Evolutionary conservation across 495 filamentous ascomycete genomes (phyloP).

Genomic region (Aspergillus heteromorphus): DNA sequence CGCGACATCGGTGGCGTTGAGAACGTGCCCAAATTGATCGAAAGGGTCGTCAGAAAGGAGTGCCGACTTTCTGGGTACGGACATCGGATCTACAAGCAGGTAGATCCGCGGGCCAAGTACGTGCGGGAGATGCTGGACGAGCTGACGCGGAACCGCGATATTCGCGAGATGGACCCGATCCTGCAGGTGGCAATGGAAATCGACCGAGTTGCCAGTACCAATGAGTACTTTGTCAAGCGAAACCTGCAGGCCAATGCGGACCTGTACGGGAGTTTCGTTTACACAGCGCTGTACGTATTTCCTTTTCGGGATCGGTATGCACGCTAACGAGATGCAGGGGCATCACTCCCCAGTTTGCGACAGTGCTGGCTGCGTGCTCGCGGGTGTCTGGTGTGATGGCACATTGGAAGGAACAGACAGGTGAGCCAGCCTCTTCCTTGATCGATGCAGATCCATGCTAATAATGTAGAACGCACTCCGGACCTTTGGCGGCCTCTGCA

Average conservation of each 20-base stretch:
- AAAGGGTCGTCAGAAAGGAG: slow-evolving; percentile 42
- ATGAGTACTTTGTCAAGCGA: slow-evolving; percentile 45
- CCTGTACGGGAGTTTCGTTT: slow-evolving; percentile 45
- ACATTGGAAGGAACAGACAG: not conserved
- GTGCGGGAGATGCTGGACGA: slow-evolving; percentile 37
- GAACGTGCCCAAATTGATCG: slow-evolving; percentile 37
- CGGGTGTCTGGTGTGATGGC: not conserved
- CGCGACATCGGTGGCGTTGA: slow-evolving; percentile 38
- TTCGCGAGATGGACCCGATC: slow-evolving; percentile 34
- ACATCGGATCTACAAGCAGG: slow-evolving; percentile 47
- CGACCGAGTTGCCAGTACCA: slow-evolving; percentile 37
- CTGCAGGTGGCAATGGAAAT: slow-evolving; percentile 46
- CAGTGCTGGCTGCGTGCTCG: not conserved
- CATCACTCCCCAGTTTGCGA: not conserved
- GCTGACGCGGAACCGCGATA: not conserved
- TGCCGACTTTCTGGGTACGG: slow-evolving; percentile 50
- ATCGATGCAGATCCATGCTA: not conserved
- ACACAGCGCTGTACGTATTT: slow-evolving; percentile 38
- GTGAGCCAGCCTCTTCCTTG: not conserved
- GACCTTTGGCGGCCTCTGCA: not conserved
- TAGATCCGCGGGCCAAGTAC: slow-evolving; percentile 41
- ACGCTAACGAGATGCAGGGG: not conserved
- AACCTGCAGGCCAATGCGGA: slow-evolving; percentile 50
- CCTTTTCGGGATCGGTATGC: not conserved
- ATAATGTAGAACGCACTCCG: not conserved